These are phyloP conservation scores for Oehlia diaphana DNA, from an alignment of 192 early-diverging fungal genomes.

Conservation along the genomic window DNA sequence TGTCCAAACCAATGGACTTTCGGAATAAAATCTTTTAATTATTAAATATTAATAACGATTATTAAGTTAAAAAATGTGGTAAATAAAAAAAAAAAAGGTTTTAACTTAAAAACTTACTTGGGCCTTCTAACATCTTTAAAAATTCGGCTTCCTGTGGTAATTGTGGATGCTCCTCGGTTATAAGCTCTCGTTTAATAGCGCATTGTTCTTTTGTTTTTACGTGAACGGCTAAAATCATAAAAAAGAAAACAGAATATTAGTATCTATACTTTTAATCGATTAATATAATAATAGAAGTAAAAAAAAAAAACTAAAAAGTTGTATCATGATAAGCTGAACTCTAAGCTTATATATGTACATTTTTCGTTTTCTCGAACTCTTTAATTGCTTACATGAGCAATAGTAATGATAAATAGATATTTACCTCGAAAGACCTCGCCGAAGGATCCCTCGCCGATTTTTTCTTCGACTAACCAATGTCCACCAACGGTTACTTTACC, in stretches of 20 bases:
- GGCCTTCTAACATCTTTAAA: constrained; percentile 45
- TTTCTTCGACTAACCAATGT: constrained; percentile 53
- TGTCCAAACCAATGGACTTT: constrained; percentile 55
- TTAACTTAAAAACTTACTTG: constrained; percentile 43
- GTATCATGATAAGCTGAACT: not conserved
- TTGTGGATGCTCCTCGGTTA: constrained; percentile 44
- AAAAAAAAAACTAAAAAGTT: not conserved
- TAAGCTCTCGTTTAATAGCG: constrained; percentile 55
- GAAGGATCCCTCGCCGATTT: constrained; percentile 64
- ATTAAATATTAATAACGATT: not conserved
- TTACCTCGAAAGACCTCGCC: constrained; percentile 65
- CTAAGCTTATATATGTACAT: not conserved
- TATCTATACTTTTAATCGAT: too few relatives aligned
- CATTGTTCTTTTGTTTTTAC: constrained; percentile 43
- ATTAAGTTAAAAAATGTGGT: not conserved
- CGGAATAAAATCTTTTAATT: constrained; percentile 46
- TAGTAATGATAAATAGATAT: not conserved
- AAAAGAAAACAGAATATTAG: not conserved
- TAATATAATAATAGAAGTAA: too few relatives aligned
- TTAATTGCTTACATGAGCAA: not conserved
- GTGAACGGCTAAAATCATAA: constrained; percentile 40
- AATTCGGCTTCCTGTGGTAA: constrained; percentile 49
- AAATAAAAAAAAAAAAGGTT: constrained; percentile 14
- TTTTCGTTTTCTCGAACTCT: not conserved
- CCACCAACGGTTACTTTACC: constrained; percentile 43